Base-by-base conservation (phyloP, 306 rosid genomes). In the Cucumis hystrix region DNA sequence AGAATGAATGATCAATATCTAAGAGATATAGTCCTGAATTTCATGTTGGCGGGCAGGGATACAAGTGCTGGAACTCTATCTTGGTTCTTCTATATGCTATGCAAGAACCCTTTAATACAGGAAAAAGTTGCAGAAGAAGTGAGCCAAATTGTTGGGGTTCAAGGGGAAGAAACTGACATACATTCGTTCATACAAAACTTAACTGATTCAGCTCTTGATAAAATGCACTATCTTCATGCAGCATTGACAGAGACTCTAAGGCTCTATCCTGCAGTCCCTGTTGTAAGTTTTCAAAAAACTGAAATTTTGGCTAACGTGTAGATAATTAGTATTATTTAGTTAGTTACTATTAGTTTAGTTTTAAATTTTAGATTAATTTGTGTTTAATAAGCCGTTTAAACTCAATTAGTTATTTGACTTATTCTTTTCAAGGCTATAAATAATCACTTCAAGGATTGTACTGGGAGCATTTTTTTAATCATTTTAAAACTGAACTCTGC, bases 151-250 rank as follows among this genome's bases (percentile, higher is more conserved):
- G 82, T 82, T n/a, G 81, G 87, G 57, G 67, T 79, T 59, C 77
- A 84, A 56, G 80, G 74, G 15, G 57, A 40, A 66, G 84, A 87
- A 78, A 57, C 77, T 28, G 64, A 58, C 21, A 37, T 86, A 1
- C 86, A 93, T 47, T 89, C 81, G 21, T 87, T 86, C 74, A 72
- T 85, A 16, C 78, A 75, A 8, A 82, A 83, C 11, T 69, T 93
- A 78, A 88, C 84, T 8, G 93, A 93, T 33, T 84, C 62, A 68
- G 56, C 82, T 9, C 86, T 93, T 17, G 93, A 91, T 14, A 75
- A 82, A 78, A 89, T 93, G 97, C 98, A 91, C 45, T 89, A 89
- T 86, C 95, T 93, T 71, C 98, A 93, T 59, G 97, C 98, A 6
- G 75, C 96, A 17, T 18, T 93, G 37, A 82, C 98, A 7, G 96